Conservation (phyloP, 352 stramenopile genomes). For the Globisporangium recalcitrans region DNA sequence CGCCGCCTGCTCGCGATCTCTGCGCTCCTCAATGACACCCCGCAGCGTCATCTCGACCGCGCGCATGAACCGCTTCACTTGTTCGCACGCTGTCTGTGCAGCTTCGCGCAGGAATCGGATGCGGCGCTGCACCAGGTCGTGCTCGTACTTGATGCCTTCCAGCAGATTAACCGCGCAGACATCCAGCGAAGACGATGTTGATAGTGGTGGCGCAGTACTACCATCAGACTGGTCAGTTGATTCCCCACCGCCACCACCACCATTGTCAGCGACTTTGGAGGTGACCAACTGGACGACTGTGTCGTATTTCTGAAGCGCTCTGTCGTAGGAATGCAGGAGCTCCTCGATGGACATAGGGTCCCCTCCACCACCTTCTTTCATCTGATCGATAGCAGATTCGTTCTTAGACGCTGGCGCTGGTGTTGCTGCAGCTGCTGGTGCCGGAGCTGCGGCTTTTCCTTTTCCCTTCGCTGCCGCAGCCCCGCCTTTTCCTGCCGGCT, state of each 20-base stretch:
- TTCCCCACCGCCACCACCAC: background rate
- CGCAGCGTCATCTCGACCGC: conserved; percentile 48
- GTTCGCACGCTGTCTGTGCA: conserved; percentile 36
- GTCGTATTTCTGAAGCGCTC: conserved; percentile 39
- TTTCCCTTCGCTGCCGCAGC: conserved; percentile 29
- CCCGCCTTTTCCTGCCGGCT: conserved; percentile 19
- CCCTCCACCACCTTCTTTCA: conserved; percentile 13
- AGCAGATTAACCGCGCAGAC: conserved; percentile 44
- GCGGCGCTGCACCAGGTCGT: conserved; percentile 41
- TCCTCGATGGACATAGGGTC: conserved; percentile 32
- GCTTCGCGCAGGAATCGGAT: conserved; percentile 46
- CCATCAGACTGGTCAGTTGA: background rate
- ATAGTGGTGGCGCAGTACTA: conserved; percentile 3
- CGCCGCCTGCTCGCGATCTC: conserved; percentile 39
- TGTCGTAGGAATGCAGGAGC: conserved; percentile 38
- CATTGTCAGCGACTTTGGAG: conserved; percentile 6
- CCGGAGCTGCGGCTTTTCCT: conserved; percentile 26
- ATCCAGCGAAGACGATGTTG: conserved; percentile 16
- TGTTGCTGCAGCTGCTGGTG: conserved; percentile 17
- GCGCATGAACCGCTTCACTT: conserved; percentile 39
- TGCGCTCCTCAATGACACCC: conserved; percentile 33
- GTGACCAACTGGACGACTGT: conserved; percentile 33
- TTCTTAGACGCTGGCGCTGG: conserved; percentile 12
- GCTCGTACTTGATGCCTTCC: conserved; percentile 57
- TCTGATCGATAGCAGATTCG: background rate